These are phyloP conservation scores for Ascomycota sp. DNA, from an alignment of 2,329 filamentous ascomycete genomes.

Conservation along the genomic window DNA sequence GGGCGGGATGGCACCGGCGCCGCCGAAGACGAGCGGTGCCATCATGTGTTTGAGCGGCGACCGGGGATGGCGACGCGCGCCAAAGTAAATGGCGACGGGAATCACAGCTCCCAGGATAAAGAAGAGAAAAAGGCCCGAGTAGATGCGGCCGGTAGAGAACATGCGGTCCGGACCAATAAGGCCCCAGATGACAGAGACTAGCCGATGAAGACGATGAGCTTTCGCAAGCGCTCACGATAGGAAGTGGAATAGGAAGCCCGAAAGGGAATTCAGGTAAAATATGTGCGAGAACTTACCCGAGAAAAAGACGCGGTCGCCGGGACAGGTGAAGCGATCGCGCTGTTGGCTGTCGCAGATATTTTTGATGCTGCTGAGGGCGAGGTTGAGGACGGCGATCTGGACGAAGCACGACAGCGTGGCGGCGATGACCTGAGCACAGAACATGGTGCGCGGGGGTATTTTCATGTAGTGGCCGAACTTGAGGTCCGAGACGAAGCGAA, in stretches of 20 bases:
- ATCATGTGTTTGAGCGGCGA: slow-evolving; percentile 32
- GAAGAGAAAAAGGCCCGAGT: slow-evolving; percentile 38
- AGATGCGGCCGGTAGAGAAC: slow-evolving; percentile 42
- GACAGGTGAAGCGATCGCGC: slow-evolving; percentile 39
- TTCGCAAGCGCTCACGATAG: not conserved
- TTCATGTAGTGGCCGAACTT: slow-evolving; percentile 61
- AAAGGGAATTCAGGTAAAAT: not conserved
- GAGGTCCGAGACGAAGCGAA: slow-evolving; percentile 43
- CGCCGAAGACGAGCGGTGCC: slow-evolving; percentile 42
- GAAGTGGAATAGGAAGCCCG: not conserved
- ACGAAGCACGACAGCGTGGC: slow-evolving; percentile 47
- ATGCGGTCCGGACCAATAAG: slow-evolving; percentile 42
- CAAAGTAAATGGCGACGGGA: slow-evolving; percentile 30
- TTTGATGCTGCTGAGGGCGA: slow-evolving; percentile 40
- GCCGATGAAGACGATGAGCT: not conserved
- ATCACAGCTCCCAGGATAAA: slow-evolving; percentile 33
- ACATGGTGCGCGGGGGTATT: slow-evolving; percentile 45
- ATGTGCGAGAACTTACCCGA: slow-evolving; percentile 19
- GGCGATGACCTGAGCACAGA: slow-evolving; percentile 43
- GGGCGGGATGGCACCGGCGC: slow-evolving; percentile 35
- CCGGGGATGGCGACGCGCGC: slow-evolving; percentile 26
- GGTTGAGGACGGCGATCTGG: slow-evolving; percentile 43
- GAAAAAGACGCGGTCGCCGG: slow-evolving; percentile 43
- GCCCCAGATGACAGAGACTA: slow-evolving; percentile 47
- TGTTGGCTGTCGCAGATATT: slow-evolving; percentile 40